Evolutionary conservation across 345 rosid genomes (phyloP), one percentile per base, ranked within the genome.

Genomic region (Acer yangbiense): DNA sequence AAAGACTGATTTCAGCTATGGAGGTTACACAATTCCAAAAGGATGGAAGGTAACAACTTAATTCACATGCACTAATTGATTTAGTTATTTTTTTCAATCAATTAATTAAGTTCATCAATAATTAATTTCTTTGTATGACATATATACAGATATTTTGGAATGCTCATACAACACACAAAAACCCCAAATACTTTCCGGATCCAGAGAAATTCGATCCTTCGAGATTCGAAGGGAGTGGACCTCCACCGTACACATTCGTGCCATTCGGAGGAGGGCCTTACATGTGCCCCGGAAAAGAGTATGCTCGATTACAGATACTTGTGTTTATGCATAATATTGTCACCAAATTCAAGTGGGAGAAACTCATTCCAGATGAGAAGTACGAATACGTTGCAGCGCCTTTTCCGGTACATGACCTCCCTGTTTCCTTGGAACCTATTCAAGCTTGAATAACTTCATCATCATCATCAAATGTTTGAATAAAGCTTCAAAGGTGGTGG

Each of bases 241-340:
- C 68, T 6, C 76, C 81, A 14, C 76, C 87, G 16, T 76, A 63
- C 79, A 58, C 74, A 2, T 84, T 78, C 20, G 71, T 76, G 1
- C 84, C 81, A 9, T 84, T 84, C 25, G 82, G 86, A 3, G 82
- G 86, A 44, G 86, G 82, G 8, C 74, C 84, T 10, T 46, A 76
- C 17, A 84, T 81, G 77, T 76, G 84, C 61, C 83, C 79, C 0
- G 83, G 87, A 14, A 81, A 78, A 54, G 87, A 78, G 69, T 76
- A 78, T 17, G 84, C 84, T 17, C 63, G 63, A 44, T 72, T 76
- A 0, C 81, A 78, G 48, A 84, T 84, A 43, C 80, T 84, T 2
- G 50, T 71, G 8, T 78, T 78, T 82, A 68, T 84, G 18, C 82
- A 78, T 57, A 76, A 81, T 50, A 10, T 78, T 10, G 68, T 81